Percentiles rank a stretch among this genome's conserved stretches.
phyloP scores from a whole-genome alignment of 2,329 filamentous ascomycete species.

The Aspergillus versicolor region DNA sequence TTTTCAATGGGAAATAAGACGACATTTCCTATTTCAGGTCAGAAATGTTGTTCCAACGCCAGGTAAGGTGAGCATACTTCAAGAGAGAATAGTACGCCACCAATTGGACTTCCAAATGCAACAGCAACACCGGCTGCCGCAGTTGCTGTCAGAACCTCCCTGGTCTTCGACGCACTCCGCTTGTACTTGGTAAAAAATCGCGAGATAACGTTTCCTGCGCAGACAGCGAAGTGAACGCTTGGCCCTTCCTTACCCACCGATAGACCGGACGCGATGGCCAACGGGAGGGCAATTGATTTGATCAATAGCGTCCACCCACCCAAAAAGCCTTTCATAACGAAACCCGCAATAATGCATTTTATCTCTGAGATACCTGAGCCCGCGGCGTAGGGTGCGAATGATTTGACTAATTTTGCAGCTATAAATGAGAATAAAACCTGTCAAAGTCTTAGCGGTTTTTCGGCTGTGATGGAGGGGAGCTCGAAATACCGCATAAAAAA shows the following conservation, averaged over 20 bases:
- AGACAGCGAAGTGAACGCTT: slow-evolving; percentile 98
- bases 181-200: slow-evolving; percentile 90
- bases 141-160: slow-evolving; percentile 91
- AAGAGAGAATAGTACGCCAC: slow-evolving; percentile 91
- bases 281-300: slow-evolving; percentile 85
- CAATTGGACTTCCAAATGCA: slow-evolving; percentile 95
- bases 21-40: slow-evolving; percentile 71
- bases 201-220: slow-evolving; percentile 94
- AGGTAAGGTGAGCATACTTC: slow-evolving; percentile 52
- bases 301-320: slow-evolving; percentile 89
- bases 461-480: background rate
- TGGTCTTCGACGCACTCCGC: slow-evolving; percentile 86
- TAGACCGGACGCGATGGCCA: slow-evolving; percentile 90
- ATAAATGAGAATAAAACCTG: slow-evolving; percentile 77
- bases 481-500: slow-evolving; percentile 70
- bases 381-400: slow-evolving; percentile 91
- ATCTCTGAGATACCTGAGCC: slow-evolving; percentile 98
- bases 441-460: background rate
- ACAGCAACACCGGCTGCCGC: slow-evolving; percentile 94
- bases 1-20: slow-evolving; percentile 93
- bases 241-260: slow-evolving; percentile 97
- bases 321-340: slow-evolving; percentile 98
- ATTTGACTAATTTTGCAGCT: slow-evolving; percentile 80
- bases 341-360: slow-evolving; percentile 98
- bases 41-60: slow-evolving; percentile 10